Conservation (phyloP, 495 filamentous ascomycete genomes). For the Bacidia gigantensis region DNA sequence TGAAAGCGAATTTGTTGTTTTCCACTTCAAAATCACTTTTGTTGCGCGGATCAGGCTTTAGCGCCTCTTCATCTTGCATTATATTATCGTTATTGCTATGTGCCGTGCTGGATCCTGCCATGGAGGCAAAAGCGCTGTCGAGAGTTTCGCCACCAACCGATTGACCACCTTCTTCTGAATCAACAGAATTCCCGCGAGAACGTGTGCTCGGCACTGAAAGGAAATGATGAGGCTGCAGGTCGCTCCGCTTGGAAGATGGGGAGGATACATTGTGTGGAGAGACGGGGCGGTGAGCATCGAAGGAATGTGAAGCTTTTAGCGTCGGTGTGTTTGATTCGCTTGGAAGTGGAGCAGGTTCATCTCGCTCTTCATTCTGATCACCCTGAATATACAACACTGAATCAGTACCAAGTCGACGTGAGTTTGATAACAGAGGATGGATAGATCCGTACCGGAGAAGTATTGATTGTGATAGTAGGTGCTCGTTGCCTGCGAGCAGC, state of each 20-base stretch:
- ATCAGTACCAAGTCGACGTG: constrained; percentile 18
- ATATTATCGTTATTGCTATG: constrained; percentile 31
- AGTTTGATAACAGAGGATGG: constrained; percentile 4
- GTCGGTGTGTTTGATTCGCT: constrained; percentile 40
- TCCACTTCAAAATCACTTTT: constrained; percentile 59
- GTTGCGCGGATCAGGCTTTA: constrained; percentile 54
- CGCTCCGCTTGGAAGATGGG: constrained; percentile 38
- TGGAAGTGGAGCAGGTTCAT: constrained; percentile 9
- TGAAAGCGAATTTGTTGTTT: constrained; percentile 71
- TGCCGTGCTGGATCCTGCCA: constrained; percentile 24
- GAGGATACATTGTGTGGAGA: constrained; percentile 85
- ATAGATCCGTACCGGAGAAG: constrained; percentile 58
- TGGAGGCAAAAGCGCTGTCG: constrained; percentile 22
- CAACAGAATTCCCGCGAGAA: constrained; percentile 52
- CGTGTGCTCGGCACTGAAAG: constrained; percentile 46
- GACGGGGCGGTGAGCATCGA: constrained; percentile 65
- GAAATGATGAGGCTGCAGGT: constrained; percentile 39
- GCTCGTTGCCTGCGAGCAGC: constrained; percentile 27
- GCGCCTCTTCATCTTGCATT: constrained; percentile 43
- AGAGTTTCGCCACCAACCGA: constrained; percentile 37
- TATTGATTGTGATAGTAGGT: constrained; percentile 66
- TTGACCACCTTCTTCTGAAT: constrained; percentile 41
- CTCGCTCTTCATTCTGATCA: constrained; percentile 15
- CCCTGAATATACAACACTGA: constrained; percentile 20
- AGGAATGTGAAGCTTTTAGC: constrained; percentile 45